These are phyloP conservation scores for Mychonastes homosphaera DNA, from an alignment of 139 green algal genomes.

Conservation along the genomic window DNA sequence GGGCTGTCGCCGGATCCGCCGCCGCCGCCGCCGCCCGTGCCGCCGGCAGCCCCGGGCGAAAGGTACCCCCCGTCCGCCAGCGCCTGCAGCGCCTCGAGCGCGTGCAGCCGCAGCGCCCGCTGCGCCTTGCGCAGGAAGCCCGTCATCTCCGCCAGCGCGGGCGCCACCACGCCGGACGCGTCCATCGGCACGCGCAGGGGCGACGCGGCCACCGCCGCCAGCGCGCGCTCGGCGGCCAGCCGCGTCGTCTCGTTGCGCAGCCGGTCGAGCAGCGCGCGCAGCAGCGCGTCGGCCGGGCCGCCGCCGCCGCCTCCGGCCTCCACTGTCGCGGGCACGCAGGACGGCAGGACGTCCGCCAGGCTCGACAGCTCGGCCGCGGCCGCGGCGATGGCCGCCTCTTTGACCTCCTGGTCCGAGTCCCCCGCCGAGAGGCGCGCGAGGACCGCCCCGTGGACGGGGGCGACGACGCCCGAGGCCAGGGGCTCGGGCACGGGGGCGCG, in stretches of 20 bases:
- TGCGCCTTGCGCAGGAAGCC: conserved; percentile 87
- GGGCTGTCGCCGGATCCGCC: no score
- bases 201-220: conserved; percentile 54
- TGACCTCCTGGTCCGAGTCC: conserved; percentile 87
- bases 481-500: conserved; percentile 32
- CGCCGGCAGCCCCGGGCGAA: no score
- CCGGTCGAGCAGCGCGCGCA: conserved; percentile 72
- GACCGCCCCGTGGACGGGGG: background rate
- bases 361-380: conserved; percentile 45
- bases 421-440: conserved; percentile 39
- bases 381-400: conserved; percentile 74
- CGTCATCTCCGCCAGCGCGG: conserved; percentile 58
- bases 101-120: conserved; percentile 62
- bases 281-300: conserved; percentile 10
- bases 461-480: conserved; percentile 37
- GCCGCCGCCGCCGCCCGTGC: no score
- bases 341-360: conserved; percentile 53
- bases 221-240: conserved; percentile 68
- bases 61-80: no score
- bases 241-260: conserved; percentile 87
- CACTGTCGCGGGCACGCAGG: background rate
- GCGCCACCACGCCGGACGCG: background rate
- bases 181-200: conserved; percentile 46
- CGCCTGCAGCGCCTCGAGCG: conserved; percentile 56
- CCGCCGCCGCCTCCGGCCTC: background rate